Percentiles rank a stretch among this genome's conserved stretches.
phyloP scores from a whole-genome alignment of 352 stramenopile species.

The Phytophthora podocarpi region DNA sequence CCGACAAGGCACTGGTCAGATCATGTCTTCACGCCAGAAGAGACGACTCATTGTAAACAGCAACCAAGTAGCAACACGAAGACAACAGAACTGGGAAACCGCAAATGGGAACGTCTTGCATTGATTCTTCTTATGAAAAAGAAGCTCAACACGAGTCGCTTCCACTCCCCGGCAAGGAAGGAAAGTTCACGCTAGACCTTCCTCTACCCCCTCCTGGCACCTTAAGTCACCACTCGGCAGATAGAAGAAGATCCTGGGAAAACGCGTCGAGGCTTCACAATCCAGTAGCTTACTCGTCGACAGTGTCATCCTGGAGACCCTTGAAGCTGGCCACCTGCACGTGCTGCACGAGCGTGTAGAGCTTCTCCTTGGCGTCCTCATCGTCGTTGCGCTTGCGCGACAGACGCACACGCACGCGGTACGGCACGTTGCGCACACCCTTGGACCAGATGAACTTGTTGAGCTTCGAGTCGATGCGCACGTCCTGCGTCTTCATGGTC shows the following conservation, averaged over 20 bases:
- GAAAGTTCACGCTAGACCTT: conserved; percentile 25
- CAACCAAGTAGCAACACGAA: neutral
- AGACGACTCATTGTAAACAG: too few species aligned
- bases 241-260: conserved; percentile 3
- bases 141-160: conserved; percentile 32
- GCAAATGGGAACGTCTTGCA: conserved; percentile 44
- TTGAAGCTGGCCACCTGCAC: conserved; percentile 97
- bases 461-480: conserved; percentile 95
- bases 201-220: conserved; percentile 1
- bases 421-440: conserved; percentile 98
- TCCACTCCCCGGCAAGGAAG: conserved; percentile 33
- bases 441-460: conserved; percentile 99
- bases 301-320: conserved; percentile 96
- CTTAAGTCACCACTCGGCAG: conserved; percentile 21
- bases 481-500: conserved; percentile 97
- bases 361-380: conserved; percentile 98
- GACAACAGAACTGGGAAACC: conserved; percentile 29
- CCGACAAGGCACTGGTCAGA: too few species aligned
- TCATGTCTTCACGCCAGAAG: too few species aligned
- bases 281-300: conserved; percentile 85
- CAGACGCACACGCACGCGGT: conserved; percentile 97
- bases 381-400: conserved; percentile 99
- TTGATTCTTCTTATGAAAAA: conserved; percentile 33
- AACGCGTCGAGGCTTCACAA: conserved; percentile 17
- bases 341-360: conserved; percentile 99